These are phyloP conservation scores for Phialophora chinensis DNA, from an alignment of 2,329 filamentous ascomycete species.

Conservation along the genomic window DNA sequence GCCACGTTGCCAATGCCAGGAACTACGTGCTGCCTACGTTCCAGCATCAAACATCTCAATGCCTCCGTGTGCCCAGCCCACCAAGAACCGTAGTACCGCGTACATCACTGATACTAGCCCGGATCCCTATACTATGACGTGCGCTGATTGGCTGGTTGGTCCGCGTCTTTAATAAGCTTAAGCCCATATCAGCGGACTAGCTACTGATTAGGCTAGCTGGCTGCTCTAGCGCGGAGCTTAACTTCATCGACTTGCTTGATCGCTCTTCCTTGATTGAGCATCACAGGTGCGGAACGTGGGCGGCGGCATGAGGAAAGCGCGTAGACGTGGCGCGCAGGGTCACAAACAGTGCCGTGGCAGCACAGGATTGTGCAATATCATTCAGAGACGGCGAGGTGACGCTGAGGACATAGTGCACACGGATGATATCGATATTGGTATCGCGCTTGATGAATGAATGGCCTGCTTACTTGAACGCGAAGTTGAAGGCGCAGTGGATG, in stretches of 20 bases:
- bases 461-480: not conserved
- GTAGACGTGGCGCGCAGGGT: not conserved
- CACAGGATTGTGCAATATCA: not conserved
- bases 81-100: not conserved
- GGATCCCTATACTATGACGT: not conserved
- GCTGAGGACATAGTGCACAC: not conserved
- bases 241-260: slow-evolving; percentile 5
- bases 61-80: not conserved
- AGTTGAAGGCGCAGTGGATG: no score
- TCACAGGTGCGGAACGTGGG: not conserved
- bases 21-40: not conserved
- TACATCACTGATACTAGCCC: not conserved
- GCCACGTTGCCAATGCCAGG: not conserved
- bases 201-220: not conserved
- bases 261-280: not conserved
- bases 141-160: not conserved
- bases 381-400: not conserved
- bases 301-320: not conserved
- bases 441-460: not conserved
- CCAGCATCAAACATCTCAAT: not conserved
- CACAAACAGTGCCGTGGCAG: not conserved
- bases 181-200: not conserved
- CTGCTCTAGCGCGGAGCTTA: not conserved
- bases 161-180: not conserved
- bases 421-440: no score